These are phyloP conservation scores for Schrenkiella parvula DNA, from an alignment of 345 rosid species.

Conservation along the genomic window DNA sequence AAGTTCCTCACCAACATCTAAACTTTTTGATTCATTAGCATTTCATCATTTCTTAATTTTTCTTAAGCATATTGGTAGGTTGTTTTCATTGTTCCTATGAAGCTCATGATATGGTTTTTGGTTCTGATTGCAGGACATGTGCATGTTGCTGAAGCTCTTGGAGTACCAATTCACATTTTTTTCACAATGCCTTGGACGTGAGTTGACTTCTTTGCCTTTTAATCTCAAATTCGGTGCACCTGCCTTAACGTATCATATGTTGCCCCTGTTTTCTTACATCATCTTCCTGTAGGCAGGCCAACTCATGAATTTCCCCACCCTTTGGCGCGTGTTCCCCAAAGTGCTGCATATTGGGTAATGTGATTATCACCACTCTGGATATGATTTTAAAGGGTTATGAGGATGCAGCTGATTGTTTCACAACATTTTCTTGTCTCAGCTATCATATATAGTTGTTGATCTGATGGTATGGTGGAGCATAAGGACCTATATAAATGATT, in stretches of 20 bases:
- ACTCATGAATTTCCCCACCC: conserved; percentile 97
- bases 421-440: conserved; percentile 42
- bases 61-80: not conserved
- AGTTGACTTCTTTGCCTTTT: conserved; percentile 37
- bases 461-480: conserved; percentile 98
- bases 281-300: conserved; percentile 84
- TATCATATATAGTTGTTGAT: conserved; percentile 91
- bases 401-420: not conserved
- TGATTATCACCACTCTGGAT: not conserved
- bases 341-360: conserved; percentile 96
- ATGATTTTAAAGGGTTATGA: not conserved
- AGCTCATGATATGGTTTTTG: conserved; percentile 3
- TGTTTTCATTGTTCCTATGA: not conserved
- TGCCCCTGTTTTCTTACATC: conserved; percentile 45
- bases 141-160: conserved; percentile 98
- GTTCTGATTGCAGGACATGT: conserved; percentile 66
- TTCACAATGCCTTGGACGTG: conserved; percentile 99
- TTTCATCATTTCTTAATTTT: not conserved
- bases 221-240: not conserved
- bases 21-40: not conserved
- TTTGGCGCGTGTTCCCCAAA: conserved; percentile 91
- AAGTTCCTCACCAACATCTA: conserved; percentile 13
- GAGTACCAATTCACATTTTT: conserved; percentile 93
- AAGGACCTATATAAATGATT: conserved; percentile 88
- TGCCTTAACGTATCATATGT: not conserved